These are phyloP conservation scores for Chaetomium sp. DNA, from an alignment of 2,329 filamentous ascomycete genomes.

Conservation along the genomic window DNA sequence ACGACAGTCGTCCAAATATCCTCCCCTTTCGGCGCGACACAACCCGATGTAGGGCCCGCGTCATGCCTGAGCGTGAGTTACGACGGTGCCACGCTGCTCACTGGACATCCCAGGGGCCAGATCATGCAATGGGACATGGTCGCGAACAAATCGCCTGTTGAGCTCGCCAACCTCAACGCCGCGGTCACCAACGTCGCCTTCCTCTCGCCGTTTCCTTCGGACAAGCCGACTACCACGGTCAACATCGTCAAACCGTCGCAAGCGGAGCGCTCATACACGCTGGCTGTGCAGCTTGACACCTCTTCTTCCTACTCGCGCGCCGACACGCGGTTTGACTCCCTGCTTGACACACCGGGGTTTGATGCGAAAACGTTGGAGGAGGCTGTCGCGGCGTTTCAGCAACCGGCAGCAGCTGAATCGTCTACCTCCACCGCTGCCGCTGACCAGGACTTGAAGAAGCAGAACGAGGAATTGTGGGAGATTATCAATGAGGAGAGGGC, in stretches of 20 bases:
- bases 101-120: constrained; percentile 74
- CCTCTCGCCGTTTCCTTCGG: constrained; percentile 50
- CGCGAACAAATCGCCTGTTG: constrained; percentile 59
- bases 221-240: constrained; percentile 42
- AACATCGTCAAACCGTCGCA: constrained; percentile 76
- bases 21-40: constrained; percentile 49
- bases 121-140: constrained; percentile 75
- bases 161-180: constrained; percentile 66
- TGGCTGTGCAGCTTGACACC: constrained; percentile 56
- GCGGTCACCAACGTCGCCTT: constrained; percentile 78
- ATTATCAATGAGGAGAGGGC: constrained; percentile 34
- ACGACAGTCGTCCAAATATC: constrained; percentile 52
- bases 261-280: constrained; percentile 56
- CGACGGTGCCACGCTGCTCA: constrained; percentile 72
- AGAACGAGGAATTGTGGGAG: constrained; percentile 35
- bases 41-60: constrained; percentile 58
- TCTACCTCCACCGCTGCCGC: constrained; percentile 15
- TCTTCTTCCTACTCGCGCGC: constrained; percentile 27
- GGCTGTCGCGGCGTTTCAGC: constrained; percentile 43
- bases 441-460: constrained; percentile 31
- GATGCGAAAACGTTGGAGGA: constrained; percentile 41
- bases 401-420: constrained; percentile 23
- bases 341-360: constrained; percentile 43
- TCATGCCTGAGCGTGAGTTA: constrained; percentile 69
- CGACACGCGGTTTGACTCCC: constrained; percentile 38